Evolutionary conservation across 108 stramenopile genomes (phyloP).

Genomic region (Aurantiochytrium sp.): DNA sequence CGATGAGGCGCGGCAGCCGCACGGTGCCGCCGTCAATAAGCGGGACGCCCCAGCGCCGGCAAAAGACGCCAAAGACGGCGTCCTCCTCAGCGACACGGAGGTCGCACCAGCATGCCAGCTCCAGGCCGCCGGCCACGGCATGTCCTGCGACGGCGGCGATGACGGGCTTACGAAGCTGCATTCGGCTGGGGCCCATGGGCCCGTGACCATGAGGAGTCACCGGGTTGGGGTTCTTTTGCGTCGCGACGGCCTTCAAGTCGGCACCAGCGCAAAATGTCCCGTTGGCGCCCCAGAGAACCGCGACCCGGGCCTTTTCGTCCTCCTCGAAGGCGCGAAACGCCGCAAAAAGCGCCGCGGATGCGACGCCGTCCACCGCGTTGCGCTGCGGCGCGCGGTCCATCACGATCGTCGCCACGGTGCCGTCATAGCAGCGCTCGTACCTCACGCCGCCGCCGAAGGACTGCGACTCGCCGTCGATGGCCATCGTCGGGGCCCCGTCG

Average conservation of each 20-base stretch:
- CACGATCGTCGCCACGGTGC: not conserved
- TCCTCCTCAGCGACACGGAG: constrained; percentile 31
- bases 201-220: not conserved
- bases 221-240: not conserved
- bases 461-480: too few relatives aligned
- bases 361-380: constrained; percentile 29
- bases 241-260: constrained; percentile 29
- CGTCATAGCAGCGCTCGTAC: constrained; percentile 4
- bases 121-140: constrained; percentile 41
- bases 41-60: constrained; percentile 40
- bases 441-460: not conserved
- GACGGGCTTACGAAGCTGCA: constrained; percentile 36
- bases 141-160: constrained; percentile 36
- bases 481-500: too few relatives aligned
- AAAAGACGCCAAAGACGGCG: constrained; percentile 36
- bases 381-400: not conserved
- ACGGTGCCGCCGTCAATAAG: constrained; percentile 44
- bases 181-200: constrained; percentile 39
- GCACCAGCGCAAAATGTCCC: constrained; percentile 38
- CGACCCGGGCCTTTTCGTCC: not conserved
- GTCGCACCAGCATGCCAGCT: constrained; percentile 37
- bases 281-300: constrained; percentile 24
- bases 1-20: constrained; percentile 33
- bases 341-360: not conserved
- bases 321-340: constrained; percentile 29